Evolutionary conservation across 805 yeast species (phyloP), one percentile per base, ranked within the genome.

Genomic region (Cyberlindnera euphorbiae): DNA sequence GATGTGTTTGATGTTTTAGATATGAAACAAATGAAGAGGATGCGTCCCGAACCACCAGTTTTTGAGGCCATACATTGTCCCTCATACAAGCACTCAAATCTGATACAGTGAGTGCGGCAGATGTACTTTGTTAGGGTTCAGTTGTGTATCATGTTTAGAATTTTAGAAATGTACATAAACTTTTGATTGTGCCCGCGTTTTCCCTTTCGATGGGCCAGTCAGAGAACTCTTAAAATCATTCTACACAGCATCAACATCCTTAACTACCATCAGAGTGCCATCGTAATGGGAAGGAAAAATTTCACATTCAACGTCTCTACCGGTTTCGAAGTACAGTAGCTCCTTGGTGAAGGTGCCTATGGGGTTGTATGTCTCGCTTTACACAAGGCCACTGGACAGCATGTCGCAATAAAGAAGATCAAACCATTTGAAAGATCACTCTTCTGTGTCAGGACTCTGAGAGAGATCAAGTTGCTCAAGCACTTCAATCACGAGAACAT

Each of bases 281-380:
- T 9, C 11, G n/a, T 24, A 15, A 39, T 39, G 43, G 30, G 34
- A 8, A 27, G 15, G 17, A 68, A 74, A 38, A 63, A 63, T 39
- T 66, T 74, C 34, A 64, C 76, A 3, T 90, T 90, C 69, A 86
- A 87, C 58, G 90, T 90, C 18, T 79, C 89, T 19, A 84, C 82
- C 43, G 88, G 85, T 53, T 90, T 89, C 60, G 87, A 87, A 58
- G 78, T 90, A 31, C 68, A 80, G 34, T 87, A 85, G 47, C 75
- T 90, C 12, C 79, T 90, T 2, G 97, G 97, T 8, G 95, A 88
- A 60, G 97, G 97, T 14, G 97, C 97, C 0, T 90, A 90, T 56
- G 97, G 97, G 6, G 78, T 89, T 10, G 97, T 90, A 9, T 79
- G 96, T 59, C 77, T 90, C 9, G 97, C 97, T 0, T 62, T 79